Evolutionary conservation across 495 filamentous ascomycete species (phyloP), one percentile per base, ranked within the genome.

Genomic region (Bryoglossum gracile): DNA sequence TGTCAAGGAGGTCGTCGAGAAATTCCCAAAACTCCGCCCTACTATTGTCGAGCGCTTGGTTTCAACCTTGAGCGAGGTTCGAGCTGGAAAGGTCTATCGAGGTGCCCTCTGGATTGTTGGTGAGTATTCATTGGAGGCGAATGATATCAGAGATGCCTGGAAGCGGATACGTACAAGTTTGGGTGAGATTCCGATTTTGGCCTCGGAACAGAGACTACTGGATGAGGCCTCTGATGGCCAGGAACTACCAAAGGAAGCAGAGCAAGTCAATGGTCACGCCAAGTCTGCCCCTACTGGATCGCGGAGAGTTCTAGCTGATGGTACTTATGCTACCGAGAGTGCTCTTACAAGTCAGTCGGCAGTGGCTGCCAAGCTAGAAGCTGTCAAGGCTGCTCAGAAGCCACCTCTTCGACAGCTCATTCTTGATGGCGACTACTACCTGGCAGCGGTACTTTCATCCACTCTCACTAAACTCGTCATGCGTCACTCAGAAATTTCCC

Each of bases 1-100:
- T 55, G 90, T 97, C 38, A 99, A 99, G 66, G 94, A 99, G 61
- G 94, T 99, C 5, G 94, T 96, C 3, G 94, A 99, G 71, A 95
- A 92, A 62, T 99, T 96, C 74, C 91, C 94, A 16, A 80, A 87
- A 48, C 75, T 99, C 40, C 82, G 94, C 34, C 74, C 80, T 14
- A 82, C 87, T 1, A 95, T 99, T 56, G 81, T 97, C 4, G 78
- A 86, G 53, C 82, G 91, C 36, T 72, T 99, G 32, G 92, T 97
- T 11, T 83, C 86, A 0, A 97, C 92, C 19, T 71, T 99, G 56
- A 86, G 80, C 59, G 92, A 97, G 65, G 94, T 97, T 18, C 82
- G 94, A 28, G 89, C 94, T 51, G 94, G 94, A 28, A 99, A 96
- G 70, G 90, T 99, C 40, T 97, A 96, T 59, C 83, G 94, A 28